Conservation (phyloP, 192 early-diverging fungal genomes). For the Coemansia umbellata region DNA sequence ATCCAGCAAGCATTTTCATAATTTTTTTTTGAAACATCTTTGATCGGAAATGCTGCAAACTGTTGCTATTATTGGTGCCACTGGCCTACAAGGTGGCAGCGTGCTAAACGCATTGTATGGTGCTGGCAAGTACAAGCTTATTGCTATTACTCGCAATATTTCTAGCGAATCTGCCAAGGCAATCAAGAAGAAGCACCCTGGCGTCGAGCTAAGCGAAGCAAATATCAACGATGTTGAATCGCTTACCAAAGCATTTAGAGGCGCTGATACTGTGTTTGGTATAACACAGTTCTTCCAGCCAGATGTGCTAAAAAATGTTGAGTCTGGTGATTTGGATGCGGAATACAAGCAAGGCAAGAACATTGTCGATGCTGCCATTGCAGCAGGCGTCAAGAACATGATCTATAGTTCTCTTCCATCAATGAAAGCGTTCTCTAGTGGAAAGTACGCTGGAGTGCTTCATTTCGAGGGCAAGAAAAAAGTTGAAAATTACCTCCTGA, state of each 20-base stretch:
- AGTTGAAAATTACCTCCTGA: slow-evolving; percentile 29
- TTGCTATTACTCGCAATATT: slow-evolving; percentile 26
- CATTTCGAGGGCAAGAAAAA: slow-evolving; percentile 39
- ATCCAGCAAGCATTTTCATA: too few species aligned
- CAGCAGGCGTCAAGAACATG: slow-evolving; percentile 13
- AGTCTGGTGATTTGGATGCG: slow-evolving; percentile 11
- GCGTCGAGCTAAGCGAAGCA: slow-evolving; percentile 19
- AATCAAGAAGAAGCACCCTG: slow-evolving; percentile 19
- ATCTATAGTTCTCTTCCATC: slow-evolving; percentile 30
- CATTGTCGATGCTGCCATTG: slow-evolving; percentile 32
- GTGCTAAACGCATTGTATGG: slow-evolving; percentile 29
- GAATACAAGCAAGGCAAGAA: slow-evolving; percentile 38
- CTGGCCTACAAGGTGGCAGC: slow-evolving; percentile 40
- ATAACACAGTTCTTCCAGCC: slow-evolving; percentile 29
- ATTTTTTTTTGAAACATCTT: background rate
- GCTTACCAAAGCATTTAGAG: slow-evolving; percentile 19
- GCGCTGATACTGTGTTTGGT: slow-evolving; percentile 28
- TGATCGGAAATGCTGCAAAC: slow-evolving; percentile 14
- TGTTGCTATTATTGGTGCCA: slow-evolving; percentile 35
- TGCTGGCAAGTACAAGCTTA: slow-evolving; percentile 22
- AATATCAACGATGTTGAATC: slow-evolving; percentile 20
- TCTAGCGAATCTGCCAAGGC: slow-evolving; percentile 2
- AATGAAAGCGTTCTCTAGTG: slow-evolving; percentile 13
- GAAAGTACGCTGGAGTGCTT: slow-evolving; percentile 22
- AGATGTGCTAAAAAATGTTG: slow-evolving; percentile 1